Evolutionary conservation across 129 eudicot species (phyloP).

Genomic region (Lonicera japonica): DNA sequence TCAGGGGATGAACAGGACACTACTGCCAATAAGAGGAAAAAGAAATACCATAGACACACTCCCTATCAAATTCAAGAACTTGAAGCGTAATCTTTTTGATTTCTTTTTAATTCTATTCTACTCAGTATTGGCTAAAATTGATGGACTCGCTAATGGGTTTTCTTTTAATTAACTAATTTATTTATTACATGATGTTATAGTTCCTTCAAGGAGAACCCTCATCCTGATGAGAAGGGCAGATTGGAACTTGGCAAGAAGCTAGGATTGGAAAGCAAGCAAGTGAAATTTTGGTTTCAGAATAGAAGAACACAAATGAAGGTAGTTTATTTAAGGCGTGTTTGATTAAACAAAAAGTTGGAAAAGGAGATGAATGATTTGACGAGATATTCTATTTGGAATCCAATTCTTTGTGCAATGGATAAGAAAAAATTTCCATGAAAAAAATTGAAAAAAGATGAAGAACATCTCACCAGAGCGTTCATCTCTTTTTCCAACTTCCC

Average conservation of each 20-base stretch:
- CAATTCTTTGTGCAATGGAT: too few species aligned
- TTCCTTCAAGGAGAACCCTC: constrained; percentile 68
- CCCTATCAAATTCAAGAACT: constrained; percentile 81
- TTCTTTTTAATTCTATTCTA: background rate
- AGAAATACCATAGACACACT: constrained; percentile 72
- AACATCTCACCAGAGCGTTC: too few species aligned
- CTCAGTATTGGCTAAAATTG: too few species aligned
- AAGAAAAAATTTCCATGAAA: too few species aligned
- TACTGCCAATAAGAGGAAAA: constrained; percentile 36
- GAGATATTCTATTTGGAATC: too few species aligned
- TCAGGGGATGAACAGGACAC: constrained; percentile 57
- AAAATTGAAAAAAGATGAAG: too few species aligned
- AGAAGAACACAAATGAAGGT: constrained; percentile 94
- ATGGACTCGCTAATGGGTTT: too few species aligned
- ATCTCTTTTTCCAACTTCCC: too few species aligned
- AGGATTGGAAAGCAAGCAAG: constrained; percentile 68
- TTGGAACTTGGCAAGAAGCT: constrained; percentile 65
- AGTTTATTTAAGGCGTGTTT: too few species aligned
- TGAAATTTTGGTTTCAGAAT: constrained; percentile 90
- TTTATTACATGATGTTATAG: constrained; percentile 19
- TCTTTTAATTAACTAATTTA: too few species aligned
- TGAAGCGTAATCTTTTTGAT: constrained; percentile 42
- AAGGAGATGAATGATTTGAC: too few species aligned
- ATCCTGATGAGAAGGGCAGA: constrained; percentile 81
- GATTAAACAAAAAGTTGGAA: too few species aligned